Percentiles rank a stretch among this genome's conserved stretches.
Evolutionary conservation across 495 filamentous ascomycete genomes (phyloP).

Genomic region (Aspergillus indologenus): DNA sequence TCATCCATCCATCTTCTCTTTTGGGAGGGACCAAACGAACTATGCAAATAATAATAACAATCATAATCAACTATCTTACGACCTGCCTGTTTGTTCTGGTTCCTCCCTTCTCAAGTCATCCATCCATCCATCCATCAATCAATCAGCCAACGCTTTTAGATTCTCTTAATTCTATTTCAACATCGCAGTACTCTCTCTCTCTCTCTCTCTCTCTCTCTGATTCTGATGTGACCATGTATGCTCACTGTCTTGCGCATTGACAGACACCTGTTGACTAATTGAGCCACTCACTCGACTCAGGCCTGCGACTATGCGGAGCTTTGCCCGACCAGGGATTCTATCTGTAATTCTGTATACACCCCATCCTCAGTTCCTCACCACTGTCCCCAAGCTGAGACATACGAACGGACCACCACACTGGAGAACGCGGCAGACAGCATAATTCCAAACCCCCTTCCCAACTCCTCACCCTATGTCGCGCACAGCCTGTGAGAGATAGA

Average conservation of each 20-base stretch:
- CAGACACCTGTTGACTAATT: too few species aligned
- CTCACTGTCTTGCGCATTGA: too few species aligned
- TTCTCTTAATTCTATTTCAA: too few species aligned
- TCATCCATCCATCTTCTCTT: too few species aligned
- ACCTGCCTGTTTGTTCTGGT: too few species aligned
- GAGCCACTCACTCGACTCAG: too few species aligned
- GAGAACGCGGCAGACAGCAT: neutral
- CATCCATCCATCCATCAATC: too few species aligned
- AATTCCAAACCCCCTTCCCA: neutral
- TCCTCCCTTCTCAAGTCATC: too few species aligned
- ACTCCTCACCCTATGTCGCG: neutral
- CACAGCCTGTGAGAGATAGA: neutral
- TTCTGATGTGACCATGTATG: neutral
- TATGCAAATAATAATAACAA: neutral
- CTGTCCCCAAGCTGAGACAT: neutral
- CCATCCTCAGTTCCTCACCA: neutral
- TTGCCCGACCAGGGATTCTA: neutral
- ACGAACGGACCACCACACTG: neutral
- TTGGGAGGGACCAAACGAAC: neutral
- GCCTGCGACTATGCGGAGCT: neutral
- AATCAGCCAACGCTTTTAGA: too few species aligned
- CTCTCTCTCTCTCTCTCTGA: neutral
- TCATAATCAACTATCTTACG: too few species aligned
- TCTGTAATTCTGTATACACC: neutral
- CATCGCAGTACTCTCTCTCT: too few species aligned